A percentile compares a stretch with the other conserved stretches of the same genome.
phyloP scores from a whole-genome alignment of 768 basidiomycete genomes.

The Myochromella boudieri region DNA sequence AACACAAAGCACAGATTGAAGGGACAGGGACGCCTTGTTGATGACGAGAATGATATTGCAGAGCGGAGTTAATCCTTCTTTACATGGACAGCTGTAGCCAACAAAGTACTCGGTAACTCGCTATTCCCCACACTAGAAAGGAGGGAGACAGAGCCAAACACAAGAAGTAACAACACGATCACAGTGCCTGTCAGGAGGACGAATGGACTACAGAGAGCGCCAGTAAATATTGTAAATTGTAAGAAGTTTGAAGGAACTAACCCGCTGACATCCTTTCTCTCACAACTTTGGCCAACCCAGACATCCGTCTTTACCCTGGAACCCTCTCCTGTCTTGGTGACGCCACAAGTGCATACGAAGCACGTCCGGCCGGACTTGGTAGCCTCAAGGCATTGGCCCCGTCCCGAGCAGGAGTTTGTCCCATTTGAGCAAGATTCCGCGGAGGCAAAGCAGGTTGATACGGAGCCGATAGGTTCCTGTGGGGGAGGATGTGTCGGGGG shows the following conservation, averaged over 20 bases:
- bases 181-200: slow-evolving; percentile 71
- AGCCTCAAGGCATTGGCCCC: slow-evolving; percentile 63
- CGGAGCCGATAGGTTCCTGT: slow-evolving; percentile 53
- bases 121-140: slow-evolving; percentile 61
- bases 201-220: slow-evolving; percentile 55
- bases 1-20: too few relatives aligned
- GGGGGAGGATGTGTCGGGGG: slow-evolving; percentile 41
- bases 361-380: slow-evolving; percentile 59
- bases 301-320: slow-evolving; percentile 53
- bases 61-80: slow-evolving; percentile 49
- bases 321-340: slow-evolving; percentile 47
- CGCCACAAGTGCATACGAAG: slow-evolving; percentile 53
- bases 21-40: too few relatives aligned
- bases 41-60: slow-evolving; percentile 7
- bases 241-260: slow-evolving; percentile 35
- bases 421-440: slow-evolving; percentile 55
- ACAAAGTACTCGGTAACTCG: slow-evolving; percentile 72
- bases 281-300: slow-evolving; percentile 78
- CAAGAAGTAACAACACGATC: slow-evolving; percentile 60
- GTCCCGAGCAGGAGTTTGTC: slow-evolving; percentile 68
- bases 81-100: slow-evolving; percentile 53
- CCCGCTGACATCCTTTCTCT: slow-evolving; percentile 81
- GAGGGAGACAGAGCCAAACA: slow-evolving; percentile 66
- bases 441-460: slow-evolving; percentile 63
- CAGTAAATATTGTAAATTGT: slow-evolving; percentile 8